Percentiles rank a stretch among this genome's conserved stretches.
phyloP scores from a whole-genome alignment of 2,329 filamentous ascomycete species.

The Xylaria multiplex region DNA sequence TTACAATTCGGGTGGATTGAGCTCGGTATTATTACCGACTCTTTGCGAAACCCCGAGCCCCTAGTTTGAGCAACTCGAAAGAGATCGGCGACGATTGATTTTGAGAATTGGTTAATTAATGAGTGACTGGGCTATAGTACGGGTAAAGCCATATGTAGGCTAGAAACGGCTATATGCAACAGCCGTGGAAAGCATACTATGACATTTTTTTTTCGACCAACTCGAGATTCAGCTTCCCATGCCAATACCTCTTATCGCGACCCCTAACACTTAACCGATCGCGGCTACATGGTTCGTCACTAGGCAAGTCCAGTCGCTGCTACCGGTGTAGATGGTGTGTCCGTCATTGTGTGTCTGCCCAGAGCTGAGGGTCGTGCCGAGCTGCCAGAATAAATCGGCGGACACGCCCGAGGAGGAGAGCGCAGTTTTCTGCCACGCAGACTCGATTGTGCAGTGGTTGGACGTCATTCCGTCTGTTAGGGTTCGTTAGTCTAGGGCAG shows the following conservation, averaged over 20 bases:
- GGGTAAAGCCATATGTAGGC: neutral
- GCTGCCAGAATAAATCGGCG: slow-evolving; percentile 49
- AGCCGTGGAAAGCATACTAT: neutral
- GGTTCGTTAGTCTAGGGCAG: slow-evolving; percentile 6
- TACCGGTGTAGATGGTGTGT: slow-evolving; percentile 58
- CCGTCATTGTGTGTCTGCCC: slow-evolving; percentile 56
- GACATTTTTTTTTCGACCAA: neutral
- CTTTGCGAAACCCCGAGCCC: neutral
- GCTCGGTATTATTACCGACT: neutral
- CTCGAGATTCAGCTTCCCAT: neutral
- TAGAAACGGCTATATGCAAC: neutral
- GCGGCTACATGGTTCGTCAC: slow-evolving; percentile 57
- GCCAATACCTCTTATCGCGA: neutral
- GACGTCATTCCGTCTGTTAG: slow-evolving; percentile 42
- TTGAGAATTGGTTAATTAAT: too few relatives aligned
- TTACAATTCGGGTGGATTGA: neutral
- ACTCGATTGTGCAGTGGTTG: slow-evolving; percentile 47
- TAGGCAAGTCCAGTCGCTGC: slow-evolving; percentile 55
- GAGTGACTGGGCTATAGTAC: neutral
- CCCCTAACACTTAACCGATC: slow-evolving; percentile 36
- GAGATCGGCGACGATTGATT: too few relatives aligned
- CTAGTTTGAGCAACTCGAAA: neutral
- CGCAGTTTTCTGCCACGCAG: slow-evolving; percentile 46
- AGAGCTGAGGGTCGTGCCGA: slow-evolving; percentile 50
- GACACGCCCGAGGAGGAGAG: slow-evolving; percentile 45